phyloP scores from a whole-genome alignment of 371 early-diverging fungal species.

The Mortierella sp. region DNA sequence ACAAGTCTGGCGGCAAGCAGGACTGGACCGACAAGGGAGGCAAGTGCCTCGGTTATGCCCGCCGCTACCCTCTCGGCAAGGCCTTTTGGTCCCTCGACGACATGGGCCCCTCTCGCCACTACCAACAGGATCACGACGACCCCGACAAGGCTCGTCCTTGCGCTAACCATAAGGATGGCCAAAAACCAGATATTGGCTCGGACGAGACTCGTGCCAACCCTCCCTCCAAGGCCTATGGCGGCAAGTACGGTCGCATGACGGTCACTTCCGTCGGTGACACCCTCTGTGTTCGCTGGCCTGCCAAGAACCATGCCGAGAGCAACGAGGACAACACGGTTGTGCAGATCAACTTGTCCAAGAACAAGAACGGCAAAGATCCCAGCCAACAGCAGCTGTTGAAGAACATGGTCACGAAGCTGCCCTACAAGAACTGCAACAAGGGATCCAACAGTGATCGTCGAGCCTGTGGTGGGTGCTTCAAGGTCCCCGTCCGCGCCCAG shows the following conservation, averaged over 20 bases:
- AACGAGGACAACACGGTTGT: conserved; percentile 21
- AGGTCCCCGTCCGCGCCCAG: conserved; percentile 24
- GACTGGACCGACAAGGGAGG: conserved; percentile 37
- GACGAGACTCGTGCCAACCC: conserved; percentile 39
- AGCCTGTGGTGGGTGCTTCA: conserved; percentile 47
- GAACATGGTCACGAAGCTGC: conserved; percentile 24
- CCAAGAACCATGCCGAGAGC: conserved; percentile 42
- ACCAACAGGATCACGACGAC: conserved; percentile 26
- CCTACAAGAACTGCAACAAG: conserved; percentile 29
- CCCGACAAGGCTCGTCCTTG: conserved; percentile 28
- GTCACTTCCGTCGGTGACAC: conserved; percentile 25
- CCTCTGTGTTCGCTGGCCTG: conserved; percentile 47
- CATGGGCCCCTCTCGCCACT: conserved; percentile 32
- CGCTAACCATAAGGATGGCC: conserved; percentile 23
- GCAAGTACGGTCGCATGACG: conserved; percentile 37
- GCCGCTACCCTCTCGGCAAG: conserved; percentile 30
- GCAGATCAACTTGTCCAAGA: conserved; percentile 35
- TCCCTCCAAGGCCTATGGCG: conserved; percentile 20
- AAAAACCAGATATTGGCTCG: conserved; percentile 26
- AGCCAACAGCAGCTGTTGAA: conserved; percentile 22
- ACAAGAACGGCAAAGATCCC: conserved; percentile 10
- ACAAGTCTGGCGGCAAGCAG: conserved; percentile 5
- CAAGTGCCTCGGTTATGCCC: conserved; percentile 32
- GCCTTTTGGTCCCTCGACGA: conserved; percentile 28
- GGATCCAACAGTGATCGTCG: conserved; percentile 13